phyloP scores from a whole-genome alignment of 805 yeast species.

The Ogataea paradorogensis region DNA sequence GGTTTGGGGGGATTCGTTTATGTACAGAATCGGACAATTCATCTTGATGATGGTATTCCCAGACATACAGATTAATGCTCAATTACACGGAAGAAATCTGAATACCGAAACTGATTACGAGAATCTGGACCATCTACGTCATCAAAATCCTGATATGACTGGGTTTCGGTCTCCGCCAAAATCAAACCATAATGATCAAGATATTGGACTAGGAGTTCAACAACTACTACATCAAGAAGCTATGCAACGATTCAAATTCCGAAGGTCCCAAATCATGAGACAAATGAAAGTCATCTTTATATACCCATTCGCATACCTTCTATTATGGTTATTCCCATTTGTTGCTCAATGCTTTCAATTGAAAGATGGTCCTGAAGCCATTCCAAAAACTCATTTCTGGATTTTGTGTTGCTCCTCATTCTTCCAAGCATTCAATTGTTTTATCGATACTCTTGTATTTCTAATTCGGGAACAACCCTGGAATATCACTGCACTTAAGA shows the following conservation, averaged over 20 bases:
- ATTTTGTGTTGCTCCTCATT: slow-evolving; percentile 65
- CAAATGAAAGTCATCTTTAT: slow-evolving; percentile 79
- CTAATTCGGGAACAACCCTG: slow-evolving; percentile 78
- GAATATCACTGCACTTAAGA: slow-evolving; percentile 36
- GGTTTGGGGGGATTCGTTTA: slow-evolving; percentile 28
- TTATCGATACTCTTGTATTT: slow-evolving; percentile 74
- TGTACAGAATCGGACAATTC: slow-evolving; percentile 31
- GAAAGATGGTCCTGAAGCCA: slow-evolving; percentile 44
- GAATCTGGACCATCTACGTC: slow-evolving; percentile 25
- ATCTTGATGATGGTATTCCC: slow-evolving; percentile 31
- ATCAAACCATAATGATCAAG: slow-evolving; percentile 10
- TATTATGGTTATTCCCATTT: slow-evolving; percentile 81
- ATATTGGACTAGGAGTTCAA: slow-evolving; percentile 32
- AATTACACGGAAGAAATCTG: slow-evolving; percentile 29
- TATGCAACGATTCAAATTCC: slow-evolving; percentile 54
- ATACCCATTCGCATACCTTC: slow-evolving; percentile 78
- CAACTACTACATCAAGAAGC: slow-evolving; percentile 53
- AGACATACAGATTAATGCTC: slow-evolving; percentile 30
- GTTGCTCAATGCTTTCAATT: slow-evolving; percentile 52
- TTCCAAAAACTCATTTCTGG: slow-evolving; percentile 57
- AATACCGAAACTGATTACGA: slow-evolving; percentile 27
- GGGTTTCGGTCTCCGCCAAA: not conserved
- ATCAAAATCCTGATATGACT: slow-evolving; percentile 6
- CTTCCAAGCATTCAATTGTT: slow-evolving; percentile 77
- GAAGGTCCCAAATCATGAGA: slow-evolving; percentile 65